Conservation (phyloP, 495 filamentous ascomycete genomes). For the Penicillium pulvis region DNA sequence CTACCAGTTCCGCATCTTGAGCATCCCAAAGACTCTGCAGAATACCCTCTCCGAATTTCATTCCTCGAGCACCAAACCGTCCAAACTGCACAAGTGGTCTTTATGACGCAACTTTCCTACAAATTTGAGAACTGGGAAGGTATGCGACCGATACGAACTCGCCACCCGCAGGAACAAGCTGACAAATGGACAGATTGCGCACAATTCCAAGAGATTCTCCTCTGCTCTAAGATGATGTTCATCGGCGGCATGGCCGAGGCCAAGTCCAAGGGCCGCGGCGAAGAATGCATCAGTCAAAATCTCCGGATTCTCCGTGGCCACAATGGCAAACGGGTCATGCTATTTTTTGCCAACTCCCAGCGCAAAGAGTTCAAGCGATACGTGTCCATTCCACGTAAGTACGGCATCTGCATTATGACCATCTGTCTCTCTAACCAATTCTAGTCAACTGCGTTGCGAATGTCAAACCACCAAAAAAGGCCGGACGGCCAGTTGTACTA, state of each 20-base stretch:
- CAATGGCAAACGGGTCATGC: conserved; percentile 40
- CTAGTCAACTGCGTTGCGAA: conserved; percentile 45
- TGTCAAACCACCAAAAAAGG: conserved; percentile 44
- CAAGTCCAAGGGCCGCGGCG: conserved; percentile 50
- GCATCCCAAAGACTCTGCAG: conserved; percentile 40
- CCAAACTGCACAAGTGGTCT: conserved; percentile 42
- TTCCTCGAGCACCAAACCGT: conserved; percentile 52
- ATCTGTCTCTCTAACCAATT: background rate
- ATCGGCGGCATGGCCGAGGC: conserved; percentile 49
- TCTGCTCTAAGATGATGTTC: conserved; percentile 44
- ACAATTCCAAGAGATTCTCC: conserved; percentile 47
- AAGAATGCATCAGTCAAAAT: conserved; percentile 54
- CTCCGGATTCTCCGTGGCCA: conserved; percentile 43
- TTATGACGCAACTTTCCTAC: conserved; percentile 47
- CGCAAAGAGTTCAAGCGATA: conserved; percentile 45
- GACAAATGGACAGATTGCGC: conserved; percentile 34
- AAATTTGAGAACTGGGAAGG: conserved; percentile 49
- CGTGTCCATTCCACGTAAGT: conserved; percentile 47
- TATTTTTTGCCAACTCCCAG: conserved; percentile 51
- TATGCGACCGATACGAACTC: conserved; percentile 16
- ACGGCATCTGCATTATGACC: background rate
- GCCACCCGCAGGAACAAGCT: background rate
- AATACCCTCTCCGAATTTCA: conserved; percentile 41
- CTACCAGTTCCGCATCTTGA: conserved; percentile 50
- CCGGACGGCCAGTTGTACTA: conserved; percentile 41